Evolutionary conservation across 2,329 filamentous ascomycete species (phyloP).

Genomic region (Mariannaea sp.): DNA sequence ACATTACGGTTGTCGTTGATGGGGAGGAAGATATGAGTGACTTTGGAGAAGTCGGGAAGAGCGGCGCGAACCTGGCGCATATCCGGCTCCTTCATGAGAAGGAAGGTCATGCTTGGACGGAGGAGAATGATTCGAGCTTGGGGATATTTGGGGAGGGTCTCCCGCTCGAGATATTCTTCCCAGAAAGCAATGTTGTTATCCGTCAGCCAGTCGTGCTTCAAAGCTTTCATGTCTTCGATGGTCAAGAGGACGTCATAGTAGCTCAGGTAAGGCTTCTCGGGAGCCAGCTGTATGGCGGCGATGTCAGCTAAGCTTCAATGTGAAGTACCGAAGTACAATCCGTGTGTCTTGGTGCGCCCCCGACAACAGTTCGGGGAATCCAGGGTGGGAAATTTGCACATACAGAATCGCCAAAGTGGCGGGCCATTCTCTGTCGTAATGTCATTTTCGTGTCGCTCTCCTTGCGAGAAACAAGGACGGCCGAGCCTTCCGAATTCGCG

Average conservation of each 20-base stretch:
- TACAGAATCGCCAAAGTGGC: constrained; percentile 55
- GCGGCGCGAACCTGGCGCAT: constrained; percentile 64
- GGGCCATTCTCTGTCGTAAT: constrained; percentile 50
- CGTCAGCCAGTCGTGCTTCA: constrained; percentile 94
- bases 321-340: neutral
- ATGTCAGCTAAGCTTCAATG: constrained; percentile 25
- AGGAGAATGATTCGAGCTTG: constrained; percentile 88
- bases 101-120: constrained; percentile 88
- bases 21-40: constrained; percentile 93
- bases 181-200: constrained; percentile 98
- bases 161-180: constrained; percentile 95
- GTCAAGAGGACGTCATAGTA: constrained; percentile 64
- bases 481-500: constrained; percentile 26
- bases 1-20: constrained; percentile 87
- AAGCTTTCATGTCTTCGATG: constrained; percentile 83
- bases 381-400: constrained; percentile 33
- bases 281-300: constrained; percentile 51
- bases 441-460: constrained; percentile 42
- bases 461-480: constrained; percentile 21
- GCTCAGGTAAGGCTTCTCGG: constrained; percentile 47
- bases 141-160: constrained; percentile 79
- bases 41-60: constrained; percentile 77
- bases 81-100: constrained; percentile 77
- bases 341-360: neutral
- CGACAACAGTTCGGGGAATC: too few species aligned